Percentiles rank a stretch among this genome's conserved stretches.
Conservation (phyloP, 1,284 basidiomycete genomes). For the Testicularia cyperi region DNA sequence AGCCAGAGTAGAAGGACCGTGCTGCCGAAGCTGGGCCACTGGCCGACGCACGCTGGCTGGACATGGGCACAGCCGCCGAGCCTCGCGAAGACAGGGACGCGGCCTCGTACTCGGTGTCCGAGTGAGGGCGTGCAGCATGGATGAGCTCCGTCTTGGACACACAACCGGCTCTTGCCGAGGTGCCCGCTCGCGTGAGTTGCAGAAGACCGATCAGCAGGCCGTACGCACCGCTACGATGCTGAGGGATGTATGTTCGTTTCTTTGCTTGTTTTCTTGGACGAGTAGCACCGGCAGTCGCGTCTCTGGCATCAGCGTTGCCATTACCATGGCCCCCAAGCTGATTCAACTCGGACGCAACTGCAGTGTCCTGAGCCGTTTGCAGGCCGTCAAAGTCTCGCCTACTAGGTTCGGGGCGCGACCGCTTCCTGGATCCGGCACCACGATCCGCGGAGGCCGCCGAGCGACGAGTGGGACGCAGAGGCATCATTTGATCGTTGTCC, state of each 20-base stretch:
- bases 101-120: slow-evolving; percentile 50
- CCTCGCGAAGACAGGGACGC: slow-evolving; percentile 17
- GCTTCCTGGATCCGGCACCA: too few relatives aligned
- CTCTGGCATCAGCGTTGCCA: background rate
- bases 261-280: slow-evolving; percentile 6
- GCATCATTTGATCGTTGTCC: slow-evolving; percentile 30
- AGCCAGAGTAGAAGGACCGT: slow-evolving; percentile 51
- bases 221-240: slow-evolving; percentile 52
- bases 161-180: slow-evolving; percentile 7
- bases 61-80: slow-evolving; percentile 21
- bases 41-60: slow-evolving; percentile 9
- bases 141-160: slow-evolving; percentile 53
- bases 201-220: slow-evolving; percentile 52
- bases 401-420: too few relatives aligned
- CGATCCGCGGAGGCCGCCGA: too few relatives aligned
- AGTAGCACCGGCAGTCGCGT: background rate
- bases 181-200: slow-evolving; percentile 8
- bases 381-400: background rate
- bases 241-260: slow-evolving; percentile 51
- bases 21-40: slow-evolving; percentile 8
- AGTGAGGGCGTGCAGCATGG: slow-evolving; percentile 45
- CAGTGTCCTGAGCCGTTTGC: background rate
- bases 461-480: slow-evolving; percentile 11
- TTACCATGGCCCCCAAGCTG: background rate
- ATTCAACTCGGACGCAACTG: background rate